Conservation (phyloP, 345 rosid genomes). For the Eucalyptus erythrocorys region DNA sequence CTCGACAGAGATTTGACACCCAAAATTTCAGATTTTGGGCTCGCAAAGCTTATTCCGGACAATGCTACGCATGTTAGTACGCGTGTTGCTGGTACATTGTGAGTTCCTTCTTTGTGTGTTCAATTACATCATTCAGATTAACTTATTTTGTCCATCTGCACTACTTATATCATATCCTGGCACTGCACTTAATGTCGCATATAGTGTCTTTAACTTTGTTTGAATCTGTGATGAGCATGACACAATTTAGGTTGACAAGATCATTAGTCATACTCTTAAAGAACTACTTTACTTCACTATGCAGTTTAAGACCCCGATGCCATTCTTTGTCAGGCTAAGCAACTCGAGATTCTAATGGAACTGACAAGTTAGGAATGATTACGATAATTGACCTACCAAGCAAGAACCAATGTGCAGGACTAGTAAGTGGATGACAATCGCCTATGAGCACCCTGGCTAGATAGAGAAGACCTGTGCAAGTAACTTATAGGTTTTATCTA, state of each 20-base stretch:
- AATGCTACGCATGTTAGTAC: constrained; percentile 91
- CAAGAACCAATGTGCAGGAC: neutral
- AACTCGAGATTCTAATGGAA: neutral
- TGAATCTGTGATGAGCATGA: neutral
- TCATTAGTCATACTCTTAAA: neutral
- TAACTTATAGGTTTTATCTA: neutral
- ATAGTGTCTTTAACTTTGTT: neutral
- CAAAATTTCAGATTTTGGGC: constrained; percentile 93
- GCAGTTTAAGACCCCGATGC: neutral
- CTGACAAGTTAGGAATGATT: neutral
- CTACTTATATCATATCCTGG: neutral
- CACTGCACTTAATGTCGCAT: neutral
- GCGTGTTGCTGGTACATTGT: constrained; percentile 98
- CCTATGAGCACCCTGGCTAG: neutral
- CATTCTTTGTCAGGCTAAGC: neutral
- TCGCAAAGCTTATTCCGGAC: constrained; percentile 84
- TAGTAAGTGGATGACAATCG: neutral
- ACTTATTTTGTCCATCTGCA: neutral
- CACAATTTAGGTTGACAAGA: neutral
- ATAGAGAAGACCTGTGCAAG: neutral
- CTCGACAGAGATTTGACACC: constrained; percentile 70
- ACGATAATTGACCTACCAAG: neutral
- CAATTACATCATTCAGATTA: neutral
- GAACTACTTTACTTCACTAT: neutral
- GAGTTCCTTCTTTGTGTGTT: constrained; percentile 13